Conservation (phyloP, 208 protist genomes). For the Strigomonas galati region DNA sequence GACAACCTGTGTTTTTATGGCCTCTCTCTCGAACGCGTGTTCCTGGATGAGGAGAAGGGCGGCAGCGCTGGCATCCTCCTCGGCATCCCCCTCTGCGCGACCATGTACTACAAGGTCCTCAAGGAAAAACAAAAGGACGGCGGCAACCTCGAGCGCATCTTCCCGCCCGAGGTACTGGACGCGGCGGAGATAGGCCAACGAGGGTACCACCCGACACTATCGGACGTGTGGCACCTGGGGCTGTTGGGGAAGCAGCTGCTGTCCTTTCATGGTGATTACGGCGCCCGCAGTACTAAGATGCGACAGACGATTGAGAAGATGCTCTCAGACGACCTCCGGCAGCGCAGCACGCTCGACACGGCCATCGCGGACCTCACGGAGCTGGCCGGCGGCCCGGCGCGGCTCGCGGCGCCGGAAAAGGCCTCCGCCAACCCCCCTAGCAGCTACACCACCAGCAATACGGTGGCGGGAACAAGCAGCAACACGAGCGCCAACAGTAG, state of each 20-base stretch:
- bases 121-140: background rate
- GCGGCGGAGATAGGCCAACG: too few species aligned
- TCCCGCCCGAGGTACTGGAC: too few species aligned
- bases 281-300: too few species aligned
- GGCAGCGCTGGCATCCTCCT: slow-evolving; percentile 31
- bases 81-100: too few species aligned
- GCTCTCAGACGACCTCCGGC: background rate
- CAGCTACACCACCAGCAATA: background rate
- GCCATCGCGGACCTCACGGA: too few species aligned
- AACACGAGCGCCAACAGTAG: background rate
- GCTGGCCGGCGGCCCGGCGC: background rate
- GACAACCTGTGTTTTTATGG: slow-evolving; percentile 48
- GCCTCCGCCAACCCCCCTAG: too few species aligned
- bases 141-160: background rate
- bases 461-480: background rate
- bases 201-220: slow-evolving; percentile 48
- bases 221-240: slow-evolving; percentile 80
- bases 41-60: slow-evolving; percentile 32
- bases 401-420: too few species aligned
- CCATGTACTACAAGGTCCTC: background rate
- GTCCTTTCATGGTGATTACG: too few species aligned
- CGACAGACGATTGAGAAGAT: background rate
- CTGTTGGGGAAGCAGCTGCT: slow-evolving; percentile 40
- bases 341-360: background rate
- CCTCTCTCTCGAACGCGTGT: slow-evolving; percentile 52